Base-by-base conservation (phyloP, 2,329 filamentous ascomycete species). In the Aspergillus melleus region DNA sequence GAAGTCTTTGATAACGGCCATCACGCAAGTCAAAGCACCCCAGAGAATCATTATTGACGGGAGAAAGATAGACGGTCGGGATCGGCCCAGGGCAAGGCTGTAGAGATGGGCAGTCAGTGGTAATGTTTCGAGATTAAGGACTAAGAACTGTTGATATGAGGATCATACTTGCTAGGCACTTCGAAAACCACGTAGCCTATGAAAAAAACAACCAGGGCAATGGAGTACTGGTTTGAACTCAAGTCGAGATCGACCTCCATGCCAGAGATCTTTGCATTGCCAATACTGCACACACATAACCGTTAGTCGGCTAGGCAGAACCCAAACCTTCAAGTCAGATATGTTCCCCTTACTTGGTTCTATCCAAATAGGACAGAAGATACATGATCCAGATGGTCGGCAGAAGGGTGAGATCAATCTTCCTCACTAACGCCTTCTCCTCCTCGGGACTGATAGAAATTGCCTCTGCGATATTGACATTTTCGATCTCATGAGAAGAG, bases 161-260 rank as follows among this genome's bases (percentile, higher is more conserved):
- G 12, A 19, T 29, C 49, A 19, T 32, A 51, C 49, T 51, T 51
- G 49, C 49, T 51, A 10, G 83, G 83, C 1, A 83, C 76, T 65
- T 85, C 82, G 62, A 81, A 84, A 14, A 82, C 65, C 44, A 86
- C 78, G 65, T 86, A 84, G 36, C 72, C 75, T 57, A 82, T 76
- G 66, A 84, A 85, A 73, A 85, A 86, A 6, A 86, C 80, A 1
- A 84, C 78, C 19, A 86, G 68, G 2, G 79, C 72, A 61, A 82
- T 77, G 1, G 77, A 80, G 67, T 85, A 86, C 64, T 84, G 70
- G 59, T 76, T 75, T 4, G 81, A 70, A 2, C 58, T 64, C 24
- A 69, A 30, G 11, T 61, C 49, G 1, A 70, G 54, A 42, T 69
- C 68, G 5, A 26, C 46, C 32, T 65, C 55, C 66, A 70, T 68